Evolutionary conservation across 2,329 filamentous ascomycete genomes (phyloP), one percentile per base, ranked within the genome.

Genomic region (Alternaria gaisen): DNA sequence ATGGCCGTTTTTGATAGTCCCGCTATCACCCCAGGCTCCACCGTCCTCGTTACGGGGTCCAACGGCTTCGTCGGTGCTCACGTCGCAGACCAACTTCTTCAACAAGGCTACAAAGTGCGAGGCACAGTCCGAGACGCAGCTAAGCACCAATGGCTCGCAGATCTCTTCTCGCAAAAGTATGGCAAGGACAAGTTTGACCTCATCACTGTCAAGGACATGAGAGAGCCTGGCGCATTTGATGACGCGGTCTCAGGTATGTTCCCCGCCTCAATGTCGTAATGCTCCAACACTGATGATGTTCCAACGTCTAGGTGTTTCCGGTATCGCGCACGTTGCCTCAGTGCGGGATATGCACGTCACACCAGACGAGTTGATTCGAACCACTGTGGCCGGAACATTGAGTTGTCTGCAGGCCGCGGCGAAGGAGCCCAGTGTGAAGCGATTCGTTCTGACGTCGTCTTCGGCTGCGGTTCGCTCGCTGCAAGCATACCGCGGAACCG

Each of bases 251-350:
- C 67, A 58, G 70, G 68, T 70, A 55, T 41, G 47, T 16, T 22
- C 18, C 36, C 34, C 53, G 52, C 52, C 40, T 57, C 38, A 14
- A 57, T 20, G 32, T 7, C 34, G 22, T 12, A 48, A 30, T 41
- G 26, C 54, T 56, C 32, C n/a, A n/a, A n/a, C 14, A 24, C 47
- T 48, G 12, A 58, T 32, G 4, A n/a, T 12, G 20, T 36, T 32
- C 22, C 32, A 41, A 14, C 9, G 9, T 53, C 2, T 22, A 79
- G 79, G 79, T n/a, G 76, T 77, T 20, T 71, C 75, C 4, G 81
- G 79, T 5, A 72, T 84, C 30, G 73, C 78, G 16, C 83, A 84
- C 58, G 73, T 82, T 11, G 83, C 83, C 5, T 77, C 78, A 79
- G 82, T 57, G 70, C 68, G n/a, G 64, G 75, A 43, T 51, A 75